A percentile compares a stretch with the other conserved stretches of the same genome.
These are phyloP conservation scores for Physaria fendleri DNA, from an alignment of 345 rosid genomes.

Conservation along the genomic window DNA sequence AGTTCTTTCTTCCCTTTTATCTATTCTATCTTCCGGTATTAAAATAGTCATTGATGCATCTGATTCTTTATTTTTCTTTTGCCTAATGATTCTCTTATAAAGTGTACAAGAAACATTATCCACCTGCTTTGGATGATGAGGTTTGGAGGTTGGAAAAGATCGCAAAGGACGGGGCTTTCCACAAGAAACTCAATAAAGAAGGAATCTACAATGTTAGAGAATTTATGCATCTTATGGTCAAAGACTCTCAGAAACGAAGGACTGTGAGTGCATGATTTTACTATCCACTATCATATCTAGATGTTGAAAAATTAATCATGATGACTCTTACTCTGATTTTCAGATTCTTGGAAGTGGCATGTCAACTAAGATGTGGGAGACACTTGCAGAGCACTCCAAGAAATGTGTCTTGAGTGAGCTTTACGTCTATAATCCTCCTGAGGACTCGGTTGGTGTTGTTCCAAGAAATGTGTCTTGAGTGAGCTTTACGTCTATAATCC, in stretches of 20 bases:
- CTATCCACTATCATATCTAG: too few species aligned
- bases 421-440: slow-evolving; percentile 66
- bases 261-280: slow-evolving; percentile 40
- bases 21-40: too few species aligned
- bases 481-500: slow-evolving; percentile 67
- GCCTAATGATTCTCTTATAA: slow-evolving; percentile 9
- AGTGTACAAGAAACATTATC: slow-evolving; percentile 96
- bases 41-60: neutral
- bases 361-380: slow-evolving; percentile 97
- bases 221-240: slow-evolving; percentile 57
- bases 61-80: neutral
- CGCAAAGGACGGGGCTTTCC: slow-evolving; percentile 94
- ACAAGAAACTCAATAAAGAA: slow-evolving; percentile 52
- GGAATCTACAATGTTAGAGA: slow-evolving; percentile 60
- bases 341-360: slow-evolving; percentile 91
- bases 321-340: too few species aligned
- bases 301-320: too few species aligned
- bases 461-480: slow-evolving; percentile 75
- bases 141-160: slow-evolving; percentile 96
- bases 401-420: slow-evolving; percentile 70
- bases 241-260: slow-evolving; percentile 54
- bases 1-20: neutral
- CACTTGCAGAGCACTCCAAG: slow-evolving; percentile 80
- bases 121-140: slow-evolving; percentile 68
- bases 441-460: too few species aligned